A percentile compares a stretch with the other conserved stretches of the same genome.
Evolutionary conservation across 2,329 filamentous ascomycete genomes (phyloP).

Genomic region (Colletotrichum sp.): DNA sequence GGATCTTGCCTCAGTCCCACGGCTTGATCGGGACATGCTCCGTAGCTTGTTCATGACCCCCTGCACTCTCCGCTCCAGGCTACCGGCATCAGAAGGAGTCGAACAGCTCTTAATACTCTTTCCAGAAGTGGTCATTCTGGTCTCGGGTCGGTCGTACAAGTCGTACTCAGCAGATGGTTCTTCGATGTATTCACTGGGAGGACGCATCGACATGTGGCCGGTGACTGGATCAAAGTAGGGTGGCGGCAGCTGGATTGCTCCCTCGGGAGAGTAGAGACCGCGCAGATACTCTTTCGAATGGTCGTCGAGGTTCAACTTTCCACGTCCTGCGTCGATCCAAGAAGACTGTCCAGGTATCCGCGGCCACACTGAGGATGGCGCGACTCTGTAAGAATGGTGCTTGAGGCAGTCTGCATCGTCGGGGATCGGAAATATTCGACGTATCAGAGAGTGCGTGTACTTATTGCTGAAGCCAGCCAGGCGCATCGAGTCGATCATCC

Average conservation of each 20-base stretch:
- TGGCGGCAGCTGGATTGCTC: neutral
- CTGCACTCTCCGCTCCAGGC: neutral
- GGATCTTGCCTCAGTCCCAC: neutral
- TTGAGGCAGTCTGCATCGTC: neutral
- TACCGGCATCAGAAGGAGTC: neutral
- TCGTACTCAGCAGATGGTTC: neutral
- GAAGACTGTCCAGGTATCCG: constrained; percentile 9
- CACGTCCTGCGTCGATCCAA: constrained; percentile 3
- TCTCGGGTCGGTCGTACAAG: neutral
- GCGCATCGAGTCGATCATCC: constrained; percentile 33
- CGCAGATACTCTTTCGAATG: constrained; percentile 1
- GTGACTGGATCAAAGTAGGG: neutral
- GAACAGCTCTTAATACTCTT: neutral
- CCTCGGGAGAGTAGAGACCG: neutral
- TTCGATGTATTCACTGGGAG: neutral
- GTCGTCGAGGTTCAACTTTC: constrained; percentile 2
- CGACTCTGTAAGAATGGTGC: constrained; percentile 11
- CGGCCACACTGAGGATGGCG: constrained; percentile 15
- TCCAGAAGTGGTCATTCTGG: neutral
- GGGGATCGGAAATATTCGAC: constrained; percentile 27
- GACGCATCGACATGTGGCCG: neutral
- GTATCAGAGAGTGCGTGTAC: constrained; percentile 31
- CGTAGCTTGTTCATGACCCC: neutral
- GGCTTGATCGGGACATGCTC: neutral
- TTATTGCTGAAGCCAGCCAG: constrained; percentile 39